phyloP scores from a whole-genome alignment of 2,329 filamentous ascomycete genomes.

The Fusarium sambucinum region DNA sequence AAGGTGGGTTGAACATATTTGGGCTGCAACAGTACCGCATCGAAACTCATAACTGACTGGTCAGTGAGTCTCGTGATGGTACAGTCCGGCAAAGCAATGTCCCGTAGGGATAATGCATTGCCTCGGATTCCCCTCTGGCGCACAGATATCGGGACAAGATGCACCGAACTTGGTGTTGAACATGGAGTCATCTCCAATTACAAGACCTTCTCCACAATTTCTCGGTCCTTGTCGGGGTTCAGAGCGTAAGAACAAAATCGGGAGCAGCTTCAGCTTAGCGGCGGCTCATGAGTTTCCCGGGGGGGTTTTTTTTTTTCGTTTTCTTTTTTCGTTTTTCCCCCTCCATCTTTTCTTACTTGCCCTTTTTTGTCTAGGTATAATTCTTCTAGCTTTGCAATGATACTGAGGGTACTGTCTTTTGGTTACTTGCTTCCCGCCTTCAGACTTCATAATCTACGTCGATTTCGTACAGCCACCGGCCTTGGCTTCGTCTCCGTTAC shows the following conservation, averaged over 20 bases:
- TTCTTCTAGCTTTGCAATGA: background rate
- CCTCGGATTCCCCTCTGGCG: constrained; percentile 34
- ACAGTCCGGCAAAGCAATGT: constrained; percentile 26
- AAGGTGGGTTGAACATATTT: constrained; percentile 33
- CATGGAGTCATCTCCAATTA: constrained; percentile 36
- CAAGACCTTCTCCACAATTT: constrained; percentile 33
- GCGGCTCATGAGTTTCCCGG: constrained; percentile 25
- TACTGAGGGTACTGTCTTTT: background rate
- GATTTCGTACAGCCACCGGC: background rate
- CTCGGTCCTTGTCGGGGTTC: constrained; percentile 38
- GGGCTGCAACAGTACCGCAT: constrained; percentile 2
- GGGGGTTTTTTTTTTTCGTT: constrained; percentile 9
- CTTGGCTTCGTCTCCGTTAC: background rate
- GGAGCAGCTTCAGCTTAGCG: constrained; percentile 18
- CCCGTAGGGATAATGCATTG: constrained; percentile 4
- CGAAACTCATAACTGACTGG: constrained; percentile 24
- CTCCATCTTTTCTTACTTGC: background rate
- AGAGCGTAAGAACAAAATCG: constrained; percentile 8
- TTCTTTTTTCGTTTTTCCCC: background rate
- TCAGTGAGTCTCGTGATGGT: constrained; percentile 34
- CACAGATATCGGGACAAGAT: constrained; percentile 38
- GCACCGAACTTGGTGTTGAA: constrained; percentile 35
- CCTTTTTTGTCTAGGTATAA: background rate
- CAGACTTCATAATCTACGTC: background rate
- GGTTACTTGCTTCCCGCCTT: background rate